Base-by-base conservation (phyloP, 768 basidiomycete species). In the Agrocybe praecox region DNA sequence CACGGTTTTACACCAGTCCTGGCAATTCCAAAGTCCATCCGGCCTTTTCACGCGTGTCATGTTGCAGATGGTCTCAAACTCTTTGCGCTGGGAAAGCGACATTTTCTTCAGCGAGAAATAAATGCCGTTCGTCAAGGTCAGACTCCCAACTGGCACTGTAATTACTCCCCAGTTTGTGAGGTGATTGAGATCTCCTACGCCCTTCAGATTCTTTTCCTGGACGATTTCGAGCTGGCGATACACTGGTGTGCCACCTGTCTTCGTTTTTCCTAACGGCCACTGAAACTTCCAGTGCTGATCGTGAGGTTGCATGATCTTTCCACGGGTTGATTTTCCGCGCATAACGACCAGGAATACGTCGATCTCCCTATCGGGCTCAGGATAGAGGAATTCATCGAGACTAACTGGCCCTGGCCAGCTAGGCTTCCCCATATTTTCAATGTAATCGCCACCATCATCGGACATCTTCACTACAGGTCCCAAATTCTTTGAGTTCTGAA, bases 251-350 rank as follows among this genome's bases (percentile, higher is more conserved):
- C 17, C 34, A 34, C 21, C 24, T 18, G 49, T 21, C 12, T 15
- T 50, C 19, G 14, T 50, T 21, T 18, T 50, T 33, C 33, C 49
- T 3, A 50, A 9, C 6, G 24, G 32, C 49, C 49, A 50, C 34
- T 50, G 49, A n/a, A 50, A 50, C 32, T 33, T 50, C 49, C 49
- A 50, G n/a, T 50, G 49, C 32, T 50, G 49, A 34, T 50, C 49
- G 29, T 33, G 26, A n/a, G 49, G n/a, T 7, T 12, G 11, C 29
- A 50, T 33, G 17, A 33, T 50, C 33, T 40, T 19, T 7, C 29
- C 22, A n/a, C 24, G 49, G 21, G 24, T 21, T 15, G 33, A 15
- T 10, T 17, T 17, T 15, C 24, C 24, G 12, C 49, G 49, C 15
- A 17, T 22, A 22, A 50, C 49, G 49, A 50, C 49, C 7, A 50